Conservation (phyloP, 495 filamentous ascomycete genomes). For the Lasiosphaeris hirsuta region DNA sequence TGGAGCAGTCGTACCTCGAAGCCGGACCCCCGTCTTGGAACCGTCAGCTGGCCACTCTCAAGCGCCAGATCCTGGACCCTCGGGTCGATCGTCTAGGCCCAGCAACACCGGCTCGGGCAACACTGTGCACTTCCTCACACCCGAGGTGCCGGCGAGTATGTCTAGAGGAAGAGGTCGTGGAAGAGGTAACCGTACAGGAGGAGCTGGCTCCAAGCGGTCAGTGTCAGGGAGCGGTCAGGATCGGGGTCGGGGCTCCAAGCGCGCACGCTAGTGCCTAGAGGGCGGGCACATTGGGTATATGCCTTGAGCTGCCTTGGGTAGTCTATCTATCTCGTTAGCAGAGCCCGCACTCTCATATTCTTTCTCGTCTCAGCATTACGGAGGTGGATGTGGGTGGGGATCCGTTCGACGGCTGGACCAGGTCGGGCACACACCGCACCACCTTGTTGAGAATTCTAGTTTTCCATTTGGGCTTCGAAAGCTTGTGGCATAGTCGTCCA, state of each 20-base stretch:
- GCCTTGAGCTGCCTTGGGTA: too few species aligned
- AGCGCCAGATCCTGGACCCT: background rate
- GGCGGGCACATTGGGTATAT: too few species aligned
- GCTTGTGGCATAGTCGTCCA: background rate
- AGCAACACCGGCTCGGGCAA: background rate
- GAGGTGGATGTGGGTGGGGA: too few species aligned
- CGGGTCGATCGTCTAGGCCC: background rate
- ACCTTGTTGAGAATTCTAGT: background rate
- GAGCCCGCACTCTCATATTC: background rate
- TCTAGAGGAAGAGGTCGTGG: slow-evolving; percentile 5
- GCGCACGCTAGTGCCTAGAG: slow-evolving; percentile 6
- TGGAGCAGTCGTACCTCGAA: slow-evolving; percentile 3
- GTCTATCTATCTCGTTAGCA: too few species aligned
- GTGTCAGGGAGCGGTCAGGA: slow-evolving; percentile 19
- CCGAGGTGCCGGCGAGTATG: slow-evolving; percentile 18
- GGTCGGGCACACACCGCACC: background rate
- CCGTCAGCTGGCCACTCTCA: background rate
- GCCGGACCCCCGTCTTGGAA: slow-evolving; percentile 17
- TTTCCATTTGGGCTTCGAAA: background rate
- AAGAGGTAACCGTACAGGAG: slow-evolving; percentile 4
- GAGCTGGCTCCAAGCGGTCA: slow-evolving; percentile 22
- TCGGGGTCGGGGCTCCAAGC: slow-evolving; percentile 13
- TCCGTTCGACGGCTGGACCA: background rate
- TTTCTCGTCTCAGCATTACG: background rate
- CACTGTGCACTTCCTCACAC: slow-evolving; percentile 16